A percentile compares a stretch with the other conserved stretches of the same genome.
Conservation (phyloP, 1,284 basidiomycete genomes). For the Cutaneotrichosporon sp. region DNA sequence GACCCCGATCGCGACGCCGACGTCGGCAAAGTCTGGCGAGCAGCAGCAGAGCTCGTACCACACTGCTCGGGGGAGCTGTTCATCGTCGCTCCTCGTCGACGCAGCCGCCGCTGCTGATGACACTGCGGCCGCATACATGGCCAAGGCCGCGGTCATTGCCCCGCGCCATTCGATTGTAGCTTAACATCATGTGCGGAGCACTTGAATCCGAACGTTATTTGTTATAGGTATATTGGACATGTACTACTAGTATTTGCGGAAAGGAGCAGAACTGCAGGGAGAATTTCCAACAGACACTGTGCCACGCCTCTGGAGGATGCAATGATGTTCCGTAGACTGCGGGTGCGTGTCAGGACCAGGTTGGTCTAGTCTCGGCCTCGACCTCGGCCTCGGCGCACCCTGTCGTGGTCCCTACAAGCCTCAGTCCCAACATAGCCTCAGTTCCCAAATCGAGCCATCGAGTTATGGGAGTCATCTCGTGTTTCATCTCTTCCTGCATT, state of each 20-base stretch:
- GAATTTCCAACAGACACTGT: background rate
- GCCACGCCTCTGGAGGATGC: too few species aligned
- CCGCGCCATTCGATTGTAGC: conserved; percentile 11
- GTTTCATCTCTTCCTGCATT: too few species aligned
- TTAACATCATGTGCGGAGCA: background rate
- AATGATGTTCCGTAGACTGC: too few species aligned
- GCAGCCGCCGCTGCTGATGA: background rate
- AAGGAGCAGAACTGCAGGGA: too few species aligned
- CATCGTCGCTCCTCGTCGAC: conserved; percentile 4
- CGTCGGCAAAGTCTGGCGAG: conserved; percentile 5
- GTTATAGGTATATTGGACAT: conserved; percentile 11
- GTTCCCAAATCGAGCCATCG: too few species aligned
- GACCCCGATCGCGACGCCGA: conserved; percentile 24
- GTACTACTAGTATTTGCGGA: background rate
- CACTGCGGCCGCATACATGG: conserved; percentile 10
- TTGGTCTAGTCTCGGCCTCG: too few species aligned
- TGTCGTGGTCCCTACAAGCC: too few species aligned
- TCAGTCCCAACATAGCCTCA: too few species aligned
- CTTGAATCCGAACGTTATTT: background rate
- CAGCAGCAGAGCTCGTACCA: conserved; percentile 10
- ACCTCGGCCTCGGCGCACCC: too few species aligned
- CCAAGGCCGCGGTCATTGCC: conserved; percentile 5
- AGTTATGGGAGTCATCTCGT: too few species aligned
- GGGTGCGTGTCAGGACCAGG: too few species aligned
- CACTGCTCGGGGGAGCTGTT: conserved; percentile 5